Base-by-base conservation (phyloP, 1,284 basidiomycete species). In the Boletus hoseneyae region DNA sequence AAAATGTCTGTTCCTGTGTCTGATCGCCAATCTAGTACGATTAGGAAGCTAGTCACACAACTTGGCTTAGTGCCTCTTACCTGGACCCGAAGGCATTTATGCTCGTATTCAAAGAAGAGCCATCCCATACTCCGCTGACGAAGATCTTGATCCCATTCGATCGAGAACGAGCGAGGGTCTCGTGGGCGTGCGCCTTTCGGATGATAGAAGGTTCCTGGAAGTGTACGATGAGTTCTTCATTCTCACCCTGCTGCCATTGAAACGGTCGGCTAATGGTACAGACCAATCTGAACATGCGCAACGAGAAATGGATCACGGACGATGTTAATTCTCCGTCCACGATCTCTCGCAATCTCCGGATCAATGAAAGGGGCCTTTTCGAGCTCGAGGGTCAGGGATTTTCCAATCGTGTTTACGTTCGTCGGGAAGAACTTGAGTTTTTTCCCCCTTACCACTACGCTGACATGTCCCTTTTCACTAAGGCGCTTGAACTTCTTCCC, bases 101-200 rank as follows among this genome's bases (percentile, higher is more conserved):
- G 77, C 25, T 80, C 78, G 55, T 86, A 87, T 44, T 85, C 76
- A 47, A 87, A 80, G 47, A 70, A 67, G 18, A 88, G 63, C 65
- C 76, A 73, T 1, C 76, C 83, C 48, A 74, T 72, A 33, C 77
- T 74, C 48, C 70, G 64, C 16, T 67, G 48, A 9, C 60, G 58
- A 56, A 75, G 73, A 53, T 78, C 64, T 41, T 68, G 60, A 43
- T 76, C 71, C 77, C 78, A 87, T 68, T 89, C 87, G 7, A 79
- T 70, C 0, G 84, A 87, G 61, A 84, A 89, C 6, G 74, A 70
- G 6, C 83, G 76, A 18, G 75, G 70, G 12, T 60, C 59, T 25
- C 65, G 68, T 19, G 64, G 69, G 11, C 59, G 62, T 29, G 68
- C 65, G 29, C 62, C 62, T 32, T 51, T 57, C 16, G 58, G 49